A percentile compares a stretch with the other conserved stretches of the same genome.
Evolutionary conservation across 2,329 filamentous ascomycete genomes (phyloP).

Genomic region (Gaeumannomyces sp.): DNA sequence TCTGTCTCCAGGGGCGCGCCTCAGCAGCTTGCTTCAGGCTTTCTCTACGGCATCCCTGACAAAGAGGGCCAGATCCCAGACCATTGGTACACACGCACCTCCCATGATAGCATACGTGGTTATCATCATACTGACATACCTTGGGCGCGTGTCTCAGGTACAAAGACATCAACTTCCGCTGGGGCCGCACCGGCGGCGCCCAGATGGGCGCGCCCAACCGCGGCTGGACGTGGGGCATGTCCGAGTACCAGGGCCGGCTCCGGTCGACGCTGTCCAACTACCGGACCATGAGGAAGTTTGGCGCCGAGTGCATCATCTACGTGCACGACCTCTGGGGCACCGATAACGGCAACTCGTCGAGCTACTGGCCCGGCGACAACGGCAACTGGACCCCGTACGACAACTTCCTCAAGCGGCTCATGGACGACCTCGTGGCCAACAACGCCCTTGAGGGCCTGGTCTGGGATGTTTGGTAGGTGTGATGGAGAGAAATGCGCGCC

Average conservation of each 20-base stretch:
- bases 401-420: constrained; percentile 31
- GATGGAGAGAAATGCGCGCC: too few relatives aligned
- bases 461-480: constrained; percentile 38
- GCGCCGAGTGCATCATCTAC: constrained; percentile 38
- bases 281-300: constrained; percentile 32
- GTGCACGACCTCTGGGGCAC: constrained; percentile 42
- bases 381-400: constrained; percentile 41
- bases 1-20: constrained; percentile 14
- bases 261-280: constrained; percentile 39
- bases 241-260: constrained; percentile 27
- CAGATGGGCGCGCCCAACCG: constrained; percentile 13
- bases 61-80: constrained; percentile 16
- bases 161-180: constrained; percentile 19
- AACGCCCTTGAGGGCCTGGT: constrained; percentile 30
- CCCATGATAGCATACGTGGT: too few relatives aligned
- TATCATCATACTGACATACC: too few relatives aligned
- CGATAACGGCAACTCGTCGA: constrained; percentile 32
- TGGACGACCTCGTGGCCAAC: constrained; percentile 29
- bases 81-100: constrained; percentile 12
- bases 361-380: constrained; percentile 41
- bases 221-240: constrained; percentile 16
- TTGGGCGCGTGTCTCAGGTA: too few relatives aligned
- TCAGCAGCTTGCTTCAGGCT: constrained; percentile 18
- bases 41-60: constrained; percentile 20
- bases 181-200: constrained; percentile 17